Evolutionary conservation across 345 rosid genomes (phyloP), one percentile per base, ranked within the genome.

Genomic region (Salix caprea): DNA sequence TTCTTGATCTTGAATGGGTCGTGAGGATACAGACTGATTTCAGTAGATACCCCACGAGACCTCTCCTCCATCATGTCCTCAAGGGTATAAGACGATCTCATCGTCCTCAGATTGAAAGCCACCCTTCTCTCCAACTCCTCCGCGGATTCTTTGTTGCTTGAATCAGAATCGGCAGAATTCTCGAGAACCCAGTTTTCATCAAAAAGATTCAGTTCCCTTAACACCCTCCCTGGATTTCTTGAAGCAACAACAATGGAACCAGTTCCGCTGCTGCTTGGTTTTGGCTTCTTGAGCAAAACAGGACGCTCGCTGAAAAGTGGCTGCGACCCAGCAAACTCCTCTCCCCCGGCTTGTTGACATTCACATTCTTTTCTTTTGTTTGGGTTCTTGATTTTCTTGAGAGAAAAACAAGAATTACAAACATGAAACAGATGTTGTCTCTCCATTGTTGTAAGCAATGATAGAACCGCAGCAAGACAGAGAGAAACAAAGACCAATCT

Each of bases 1-100:
- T 77, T 77, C 71, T 65, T 71, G 48, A 71, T 71, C 14, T 1
- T 62, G 64, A 65, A 36, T 8, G 71, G 75, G 67, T 70, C 48
- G 6, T 18, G 12, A 13, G 8, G 42, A 39, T 24, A 40, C 36
- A 69, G 28, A 23, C 18, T 10, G 1, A 69, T 11, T 2, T 13
- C 15, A 6, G 30, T 69, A 4, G 34, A 69, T 6, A 40, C 56
- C 56, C 19, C 72, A 0, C 21, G 58, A 5, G 19, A 5, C 5
- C 21, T 26, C 19, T 65, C 68, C 68, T 65, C 68, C 4, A 28
- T 3, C 23, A 65, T 15, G 5, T 65, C 39, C 2, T 2, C 28
- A 24, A 10, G 13, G 64, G 6, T 58, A 3, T n/a, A 58, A 1
- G 64, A 58, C 62, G 6, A 9, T 23, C 28, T 58, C 28, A 58